Conservation (phyloP, 306 rosid genomes). For the Fragaria ananassa region DNA sequence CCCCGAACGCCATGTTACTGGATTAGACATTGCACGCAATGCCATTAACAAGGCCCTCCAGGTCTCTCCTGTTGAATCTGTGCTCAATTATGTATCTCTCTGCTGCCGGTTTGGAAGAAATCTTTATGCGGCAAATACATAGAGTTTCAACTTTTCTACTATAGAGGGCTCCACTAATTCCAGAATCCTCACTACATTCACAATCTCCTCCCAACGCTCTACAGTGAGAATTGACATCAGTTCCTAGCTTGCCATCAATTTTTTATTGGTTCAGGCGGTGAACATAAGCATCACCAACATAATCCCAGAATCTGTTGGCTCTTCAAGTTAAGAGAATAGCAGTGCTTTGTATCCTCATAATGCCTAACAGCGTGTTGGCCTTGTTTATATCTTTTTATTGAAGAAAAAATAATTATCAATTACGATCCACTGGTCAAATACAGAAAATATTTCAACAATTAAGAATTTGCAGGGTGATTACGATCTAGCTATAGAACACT, state of each 20-base stretch:
- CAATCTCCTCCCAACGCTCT: slow-evolving; percentile 64
- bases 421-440: background rate
- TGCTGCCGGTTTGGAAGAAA: too few relatives aligned
- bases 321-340: slow-evolving; percentile 87
- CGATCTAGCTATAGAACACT: too few relatives aligned
- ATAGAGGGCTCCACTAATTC: slow-evolving; percentile 69
- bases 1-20: too few relatives aligned
- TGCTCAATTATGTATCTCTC: too few relatives aligned
- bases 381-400: slow-evolving; percentile 62
- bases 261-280: slow-evolving; percentile 88
- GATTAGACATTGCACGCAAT: too few relatives aligned
- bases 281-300: slow-evolving; percentile 80
- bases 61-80: too few relatives aligned
- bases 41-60: too few relatives aligned
- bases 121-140: slow-evolving; percentile 23
- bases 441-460: background rate
- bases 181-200: slow-evolving; percentile 64
- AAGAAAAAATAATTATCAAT: background rate
- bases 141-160: slow-evolving; percentile 91
- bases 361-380: slow-evolving; percentile 84
- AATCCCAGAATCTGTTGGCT: slow-evolving; percentile 95
- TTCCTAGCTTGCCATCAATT: slow-evolving; percentile 64
- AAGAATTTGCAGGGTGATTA: too few relatives aligned
- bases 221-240: slow-evolving; percentile 50
- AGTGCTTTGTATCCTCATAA: slow-evolving; percentile 77